A percentile compares a stretch with the other conserved stretches of the same genome.
Conservation (phyloP, 768 basidiomycete species). For the Epithele typhae region DNA sequence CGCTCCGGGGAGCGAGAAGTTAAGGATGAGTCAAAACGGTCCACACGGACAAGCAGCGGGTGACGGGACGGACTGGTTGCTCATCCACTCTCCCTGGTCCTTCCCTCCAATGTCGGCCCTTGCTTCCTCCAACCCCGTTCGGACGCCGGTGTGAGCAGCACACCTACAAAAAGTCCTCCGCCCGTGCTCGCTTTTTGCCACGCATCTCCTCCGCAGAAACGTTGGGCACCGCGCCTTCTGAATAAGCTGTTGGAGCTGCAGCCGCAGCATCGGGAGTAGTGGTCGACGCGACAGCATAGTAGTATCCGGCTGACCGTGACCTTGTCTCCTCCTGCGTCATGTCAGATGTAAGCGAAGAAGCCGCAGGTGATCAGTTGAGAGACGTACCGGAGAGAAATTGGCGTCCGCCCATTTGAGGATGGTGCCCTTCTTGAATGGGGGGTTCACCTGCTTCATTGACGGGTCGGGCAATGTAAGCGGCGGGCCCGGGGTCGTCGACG, state of each 20-base stretch:
- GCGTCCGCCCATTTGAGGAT: conserved; percentile 70
- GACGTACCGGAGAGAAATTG: conserved; percentile 73
- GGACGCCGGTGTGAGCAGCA: conserved; percentile 1
- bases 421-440: conserved; percentile 72
- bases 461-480: conserved; percentile 50
- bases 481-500: conserved; percentile 21
- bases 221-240: conserved; percentile 28
- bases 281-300: conserved; percentile 29
- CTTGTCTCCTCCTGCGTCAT: conserved; percentile 68
- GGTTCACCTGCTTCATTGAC: conserved; percentile 58
- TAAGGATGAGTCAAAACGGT: conserved; percentile 21
- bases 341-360: not conserved
- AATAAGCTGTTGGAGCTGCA: no score
- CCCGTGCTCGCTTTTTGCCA: conserved; percentile 81
- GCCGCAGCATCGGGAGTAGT: no score
- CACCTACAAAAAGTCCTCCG: conserved; percentile 74
- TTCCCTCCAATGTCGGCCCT: conserved; percentile 2
- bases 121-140: not conserved
- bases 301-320: conserved; percentile 60
- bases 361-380: no score
- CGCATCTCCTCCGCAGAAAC: conserved; percentile 51
- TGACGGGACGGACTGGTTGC: conserved; percentile 30
- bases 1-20: not conserved
- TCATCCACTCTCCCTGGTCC: conserved; percentile 7
- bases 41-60: conserved; percentile 14